Evolutionary conservation across 148 eudicot species (phyloP), one percentile per base, ranked within the genome.

Genomic region (Vaccinium vitisidaea): DNA sequence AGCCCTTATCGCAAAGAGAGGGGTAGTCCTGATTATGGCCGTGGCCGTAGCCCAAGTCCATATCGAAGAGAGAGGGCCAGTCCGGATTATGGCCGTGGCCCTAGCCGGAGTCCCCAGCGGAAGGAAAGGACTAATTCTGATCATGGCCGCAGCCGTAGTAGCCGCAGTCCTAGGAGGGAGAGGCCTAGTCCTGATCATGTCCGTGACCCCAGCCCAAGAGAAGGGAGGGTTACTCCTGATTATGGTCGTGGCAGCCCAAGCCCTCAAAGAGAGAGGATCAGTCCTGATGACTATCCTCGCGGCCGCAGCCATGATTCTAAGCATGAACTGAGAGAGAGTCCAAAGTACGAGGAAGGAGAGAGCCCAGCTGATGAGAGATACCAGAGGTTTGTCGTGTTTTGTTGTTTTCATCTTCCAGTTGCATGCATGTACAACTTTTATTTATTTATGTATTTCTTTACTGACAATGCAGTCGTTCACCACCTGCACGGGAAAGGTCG

Each of bases 21-120:
- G 84, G 91, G 83, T 32, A 92, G 95, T 83, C 98, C 95, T 63
- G 93, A 88, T 80, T 90, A 93, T 78, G 88, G 88, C 9, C 83
- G 85, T 76, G 85, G 86, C 53, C 89, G 82, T 53, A 92, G 92
- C 84, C 92, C 83, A 5, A 92, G 93, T 61, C 93, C 94, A 19
- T 87, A 88, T 75, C 85, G 88, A 6, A 87, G 89, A 86, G 91
- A 86, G 36, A 80, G 93, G 65, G 87, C 53, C 7, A 90, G 92
- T 55, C 90, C 92, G 58, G 91, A 87, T 83, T 89, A 90, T 89
- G 91, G 86, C 16, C 88, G 49, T 85, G 83, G 87, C 14, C 39
- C 83, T 39, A 85, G 90, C 78, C 84, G 75, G 7, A 82, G 84
- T 67, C 84, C 87, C 49, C 58, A 43, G 18, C 6, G 32, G 39